Percentiles rank a stretch among this genome's conserved stretches.
Evolutionary conservation across 805 yeast species (phyloP).

Genomic region (Cyberlindnera xishuangbannaensis): DNA sequence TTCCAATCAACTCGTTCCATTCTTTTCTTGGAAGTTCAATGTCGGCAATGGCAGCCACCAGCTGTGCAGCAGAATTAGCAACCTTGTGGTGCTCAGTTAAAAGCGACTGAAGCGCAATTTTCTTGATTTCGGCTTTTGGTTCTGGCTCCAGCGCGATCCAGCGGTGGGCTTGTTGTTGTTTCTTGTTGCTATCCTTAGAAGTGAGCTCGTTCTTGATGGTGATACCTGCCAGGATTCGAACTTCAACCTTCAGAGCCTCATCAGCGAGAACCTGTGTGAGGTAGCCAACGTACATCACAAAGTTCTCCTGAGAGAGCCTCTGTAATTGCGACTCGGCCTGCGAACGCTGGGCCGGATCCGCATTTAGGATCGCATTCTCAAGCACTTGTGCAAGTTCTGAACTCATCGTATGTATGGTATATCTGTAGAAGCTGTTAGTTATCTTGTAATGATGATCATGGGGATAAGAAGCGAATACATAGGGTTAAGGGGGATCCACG

Average conservation of each 20-base stretch:
- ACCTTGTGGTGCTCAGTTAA: constrained; percentile 67
- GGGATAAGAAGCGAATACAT: no score
- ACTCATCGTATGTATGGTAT: constrained; percentile 7
- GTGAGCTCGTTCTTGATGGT: constrained; percentile 83
- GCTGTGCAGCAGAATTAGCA: constrained; percentile 84
- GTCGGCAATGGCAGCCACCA: constrained; percentile 95
- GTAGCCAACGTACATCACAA: constrained; percentile 64
- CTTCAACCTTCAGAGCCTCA: constrained; percentile 62
- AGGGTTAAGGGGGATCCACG: no score
- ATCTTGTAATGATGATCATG: no score
- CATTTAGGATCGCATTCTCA: constrained; percentile 72
- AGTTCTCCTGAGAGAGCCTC: constrained; percentile 67
- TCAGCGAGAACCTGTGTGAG: constrained; percentile 69
- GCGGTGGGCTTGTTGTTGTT: constrained; percentile 54
- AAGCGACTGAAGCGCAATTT: constrained; percentile 56
- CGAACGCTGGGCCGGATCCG: constrained; percentile 59
- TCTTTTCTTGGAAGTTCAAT: constrained; percentile 83
- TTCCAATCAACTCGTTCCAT: constrained; percentile 84
- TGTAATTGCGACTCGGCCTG: constrained; percentile 75
- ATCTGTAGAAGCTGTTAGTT: background rate
- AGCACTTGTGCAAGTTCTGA: constrained; percentile 38
- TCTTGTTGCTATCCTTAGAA: constrained; percentile 66
- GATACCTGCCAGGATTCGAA: constrained; percentile 86
- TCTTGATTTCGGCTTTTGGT: constrained; percentile 60
- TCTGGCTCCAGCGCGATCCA: constrained; percentile 62